phyloP scores from a whole-genome alignment of 1,284 basidiomycete genomes.

The Lentinula novae-zelandiae region DNA sequence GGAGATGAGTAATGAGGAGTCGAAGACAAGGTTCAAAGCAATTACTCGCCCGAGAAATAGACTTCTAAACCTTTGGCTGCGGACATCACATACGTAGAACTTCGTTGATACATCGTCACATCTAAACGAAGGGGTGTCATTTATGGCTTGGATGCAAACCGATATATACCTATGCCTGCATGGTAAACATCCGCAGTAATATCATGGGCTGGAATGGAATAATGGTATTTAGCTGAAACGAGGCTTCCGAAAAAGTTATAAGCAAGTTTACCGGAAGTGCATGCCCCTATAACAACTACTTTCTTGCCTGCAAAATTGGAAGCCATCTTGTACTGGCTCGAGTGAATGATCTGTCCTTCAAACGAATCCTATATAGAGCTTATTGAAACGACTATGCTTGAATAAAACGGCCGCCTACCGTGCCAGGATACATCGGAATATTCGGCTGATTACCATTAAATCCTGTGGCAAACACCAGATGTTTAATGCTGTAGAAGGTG shows the following conservation, averaged over 20 bases:
- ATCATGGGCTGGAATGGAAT: slow-evolving; percentile 17
- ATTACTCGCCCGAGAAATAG: slow-evolving; percentile 15
- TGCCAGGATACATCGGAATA: slow-evolving; percentile 33
- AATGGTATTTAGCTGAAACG: background rate
- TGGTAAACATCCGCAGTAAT: slow-evolving; percentile 33
- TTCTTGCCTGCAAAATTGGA: slow-evolving; percentile 5
- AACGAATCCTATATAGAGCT: background rate
- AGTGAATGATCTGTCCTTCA: slow-evolving; percentile 9
- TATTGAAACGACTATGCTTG: background rate
- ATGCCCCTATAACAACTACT: slow-evolving; percentile 6
- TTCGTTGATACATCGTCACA: slow-evolving; percentile 28
- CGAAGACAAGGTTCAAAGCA: background rate
- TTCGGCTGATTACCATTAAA: slow-evolving; percentile 33
- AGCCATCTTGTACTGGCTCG: slow-evolving; percentile 7
- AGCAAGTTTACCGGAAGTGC: background rate
- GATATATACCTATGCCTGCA: slow-evolving; percentile 24
- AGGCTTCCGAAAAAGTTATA: background rate
- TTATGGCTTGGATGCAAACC: background rate
- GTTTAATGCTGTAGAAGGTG: slow-evolving; percentile 29
- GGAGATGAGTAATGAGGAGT: background rate
- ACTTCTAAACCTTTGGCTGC: slow-evolving; percentile 24
- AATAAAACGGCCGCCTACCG: slow-evolving; percentile 8
- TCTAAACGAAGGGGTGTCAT: slow-evolving; percentile 8
- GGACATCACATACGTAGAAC: slow-evolving; percentile 36
- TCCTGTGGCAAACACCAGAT: slow-evolving; percentile 40